Evolutionary conservation across 768 basidiomycete genomes (phyloP).

Genomic region (Kwoniella sp.): DNA sequence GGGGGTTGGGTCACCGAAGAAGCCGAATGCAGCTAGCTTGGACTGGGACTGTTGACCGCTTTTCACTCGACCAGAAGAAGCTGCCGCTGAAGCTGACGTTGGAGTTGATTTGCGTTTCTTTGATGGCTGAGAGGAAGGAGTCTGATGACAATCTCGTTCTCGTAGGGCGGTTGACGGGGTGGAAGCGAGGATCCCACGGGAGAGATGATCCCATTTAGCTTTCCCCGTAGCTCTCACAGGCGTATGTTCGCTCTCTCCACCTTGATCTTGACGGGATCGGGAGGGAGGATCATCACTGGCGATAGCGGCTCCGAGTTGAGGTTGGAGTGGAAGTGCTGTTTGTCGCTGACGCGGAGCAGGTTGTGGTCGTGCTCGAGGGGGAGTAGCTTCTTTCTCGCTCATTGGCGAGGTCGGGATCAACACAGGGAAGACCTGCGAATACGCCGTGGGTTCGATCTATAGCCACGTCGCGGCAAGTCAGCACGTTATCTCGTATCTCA

Average conservation of each 20-base stretch:
- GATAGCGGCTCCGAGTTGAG: neutral
- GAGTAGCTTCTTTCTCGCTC: neutral
- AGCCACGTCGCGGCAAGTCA: neutral
- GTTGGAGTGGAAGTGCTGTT: too few species aligned
- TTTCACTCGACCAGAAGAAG: neutral
- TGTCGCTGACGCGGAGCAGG: neutral
- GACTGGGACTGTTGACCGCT: conserved; percentile 29
- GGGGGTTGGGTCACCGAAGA: conserved; percentile 29
- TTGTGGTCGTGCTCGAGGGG: neutral
- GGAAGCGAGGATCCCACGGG: conserved; percentile 11
- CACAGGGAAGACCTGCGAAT: conserved; percentile 22
- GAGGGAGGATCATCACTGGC: too few species aligned
- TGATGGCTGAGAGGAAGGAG: neutral
- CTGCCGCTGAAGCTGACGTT: conserved; percentile 4
- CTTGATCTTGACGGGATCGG: neutral
- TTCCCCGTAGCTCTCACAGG: neutral
- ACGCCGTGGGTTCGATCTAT: conserved; percentile 21
- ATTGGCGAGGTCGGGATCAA: conserved; percentile 8
- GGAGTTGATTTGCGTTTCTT: neutral
- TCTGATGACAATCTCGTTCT: neutral
- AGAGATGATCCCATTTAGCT: conserved; percentile 19
- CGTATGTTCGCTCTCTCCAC: neutral
- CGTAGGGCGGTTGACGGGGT: neutral
- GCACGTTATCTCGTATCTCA: neutral
- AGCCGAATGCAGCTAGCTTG: conserved; percentile 42